phyloP scores from a whole-genome alignment of 2,329 filamentous ascomycete genomes.

The Fusarium tanahbumbuense region DNA sequence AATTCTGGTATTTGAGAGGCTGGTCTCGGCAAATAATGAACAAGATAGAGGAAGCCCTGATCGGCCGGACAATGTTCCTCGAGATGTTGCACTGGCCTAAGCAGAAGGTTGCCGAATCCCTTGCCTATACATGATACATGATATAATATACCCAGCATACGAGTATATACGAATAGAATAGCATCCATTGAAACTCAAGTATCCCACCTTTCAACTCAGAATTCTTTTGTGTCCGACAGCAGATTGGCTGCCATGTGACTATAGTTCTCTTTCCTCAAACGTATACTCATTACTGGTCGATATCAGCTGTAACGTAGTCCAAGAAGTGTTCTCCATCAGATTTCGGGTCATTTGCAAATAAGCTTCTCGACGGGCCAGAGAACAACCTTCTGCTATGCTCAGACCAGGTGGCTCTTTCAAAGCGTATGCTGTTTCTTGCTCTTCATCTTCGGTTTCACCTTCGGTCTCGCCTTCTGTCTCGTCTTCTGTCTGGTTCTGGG shows the following conservation, averaged over 20 bases:
- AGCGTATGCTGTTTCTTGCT: conserved; percentile 7
- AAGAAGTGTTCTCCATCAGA: conserved; percentile 40
- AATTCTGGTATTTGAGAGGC: conserved; percentile 45
- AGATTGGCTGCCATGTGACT: neutral
- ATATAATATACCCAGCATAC: neutral
- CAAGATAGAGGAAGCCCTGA: conserved; percentile 36
- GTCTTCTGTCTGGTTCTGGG: neutral
- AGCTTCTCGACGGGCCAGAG: conserved; percentile 47
- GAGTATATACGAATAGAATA: neutral
- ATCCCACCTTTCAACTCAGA: neutral
- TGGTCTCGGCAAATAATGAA: conserved; percentile 42
- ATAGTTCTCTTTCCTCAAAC: conserved; percentile 50
- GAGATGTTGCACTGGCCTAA: conserved; percentile 43
- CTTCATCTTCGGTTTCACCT: neutral
- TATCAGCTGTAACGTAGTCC: conserved; percentile 50
- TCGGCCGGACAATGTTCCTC: conserved; percentile 32
- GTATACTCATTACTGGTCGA: conserved; percentile 52
- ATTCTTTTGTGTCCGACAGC: neutral
- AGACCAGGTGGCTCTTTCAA: conserved; percentile 31
- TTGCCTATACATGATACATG: conserved; percentile 10
- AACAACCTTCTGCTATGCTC: conserved; percentile 32
- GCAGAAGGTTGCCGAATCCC: conserved; percentile 28
- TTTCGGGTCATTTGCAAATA: conserved; percentile 51
- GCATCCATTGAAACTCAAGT: neutral
- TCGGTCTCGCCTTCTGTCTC: neutral